These are phyloP conservation scores for Erythrophleum ivorense DNA, from an alignment of 331 rosid genomes.

Conservation along the genomic window DNA sequence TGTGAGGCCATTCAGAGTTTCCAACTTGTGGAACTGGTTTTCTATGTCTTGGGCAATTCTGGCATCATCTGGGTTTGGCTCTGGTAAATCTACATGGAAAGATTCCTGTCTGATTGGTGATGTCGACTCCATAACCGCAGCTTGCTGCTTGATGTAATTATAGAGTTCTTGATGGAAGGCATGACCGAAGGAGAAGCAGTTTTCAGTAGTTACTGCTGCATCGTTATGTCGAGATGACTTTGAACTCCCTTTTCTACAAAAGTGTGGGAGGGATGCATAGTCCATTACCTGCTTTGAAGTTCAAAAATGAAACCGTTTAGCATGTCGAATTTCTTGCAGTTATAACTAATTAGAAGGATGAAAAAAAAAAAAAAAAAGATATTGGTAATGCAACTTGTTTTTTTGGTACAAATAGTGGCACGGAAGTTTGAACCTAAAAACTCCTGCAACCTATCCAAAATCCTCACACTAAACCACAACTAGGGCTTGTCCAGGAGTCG, in stretches of 20 bases:
- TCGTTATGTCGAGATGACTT: constrained; percentile 63
- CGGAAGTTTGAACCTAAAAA: not conserved
- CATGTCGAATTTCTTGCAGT: not conserved
- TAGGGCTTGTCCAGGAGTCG: not conserved
- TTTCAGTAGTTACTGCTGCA: constrained; percentile 48
- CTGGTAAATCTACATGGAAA: constrained; percentile 79
- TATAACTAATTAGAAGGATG: constrained; percentile 7
- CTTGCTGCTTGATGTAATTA: constrained; percentile 60
- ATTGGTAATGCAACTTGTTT: not conserved
- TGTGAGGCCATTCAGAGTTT: constrained; percentile 57
- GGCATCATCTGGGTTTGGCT: constrained; percentile 68
- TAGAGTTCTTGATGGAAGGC: constrained; percentile 84
- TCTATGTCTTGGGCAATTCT: constrained; percentile 70
- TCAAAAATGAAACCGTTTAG: constrained; percentile 19
- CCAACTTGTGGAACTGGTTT: constrained; percentile 70
- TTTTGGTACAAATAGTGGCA: not conserved
- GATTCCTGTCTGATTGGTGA: constrained; percentile 73
- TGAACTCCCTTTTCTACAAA: constrained; percentile 74
- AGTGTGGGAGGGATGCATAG: constrained; percentile 83
- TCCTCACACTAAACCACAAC: not conserved
- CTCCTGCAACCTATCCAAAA: not conserved
- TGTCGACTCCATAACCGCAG: constrained; percentile 46
- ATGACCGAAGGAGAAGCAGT: constrained; percentile 76
- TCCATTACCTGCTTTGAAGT: constrained; percentile 75
- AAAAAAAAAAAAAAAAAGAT: not conserved